Conservation (phyloP, 257 asterid genomes). For the Petunia secreta region DNA sequence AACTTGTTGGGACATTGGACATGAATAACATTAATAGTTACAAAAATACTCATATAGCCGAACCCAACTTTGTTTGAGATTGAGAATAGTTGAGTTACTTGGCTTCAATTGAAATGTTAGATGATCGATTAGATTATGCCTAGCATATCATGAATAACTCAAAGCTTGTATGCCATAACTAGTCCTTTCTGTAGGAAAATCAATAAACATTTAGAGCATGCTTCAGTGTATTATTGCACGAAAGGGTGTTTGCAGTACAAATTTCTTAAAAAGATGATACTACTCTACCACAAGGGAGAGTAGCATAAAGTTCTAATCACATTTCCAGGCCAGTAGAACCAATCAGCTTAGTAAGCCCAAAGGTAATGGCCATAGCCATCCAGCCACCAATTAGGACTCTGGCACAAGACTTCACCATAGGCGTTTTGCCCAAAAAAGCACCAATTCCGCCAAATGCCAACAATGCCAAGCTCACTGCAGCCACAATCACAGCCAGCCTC, state of each 20-base stretch:
- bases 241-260: background rate
- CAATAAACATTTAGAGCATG: background rate
- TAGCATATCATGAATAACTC: no score
- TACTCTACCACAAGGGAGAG: background rate
- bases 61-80: no score
- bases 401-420: slow-evolving; percentile 43
- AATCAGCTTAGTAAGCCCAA: slow-evolving; percentile 43
- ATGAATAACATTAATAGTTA: no score
- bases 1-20: no score
- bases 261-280: background rate
- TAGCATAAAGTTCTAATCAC: slow-evolving; percentile 7
- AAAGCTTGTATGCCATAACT: no score
- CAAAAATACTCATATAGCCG: no score
- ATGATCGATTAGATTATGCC: no score
- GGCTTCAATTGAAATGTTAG: no score
- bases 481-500: slow-evolving; percentile 54
- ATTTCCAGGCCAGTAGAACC: slow-evolving; percentile 29
- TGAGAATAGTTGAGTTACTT: no score
- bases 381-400: slow-evolving; percentile 74
- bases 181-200: background rate
- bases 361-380: slow-evolving; percentile 78
- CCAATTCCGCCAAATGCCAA: slow-evolving; percentile 58
- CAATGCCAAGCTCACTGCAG: slow-evolving; percentile 55
- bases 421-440: slow-evolving; percentile 57
- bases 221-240: background rate